Evolutionary conservation across 768 basidiomycete species (phyloP).

Genomic region (Trametes gibbosa): DNA sequence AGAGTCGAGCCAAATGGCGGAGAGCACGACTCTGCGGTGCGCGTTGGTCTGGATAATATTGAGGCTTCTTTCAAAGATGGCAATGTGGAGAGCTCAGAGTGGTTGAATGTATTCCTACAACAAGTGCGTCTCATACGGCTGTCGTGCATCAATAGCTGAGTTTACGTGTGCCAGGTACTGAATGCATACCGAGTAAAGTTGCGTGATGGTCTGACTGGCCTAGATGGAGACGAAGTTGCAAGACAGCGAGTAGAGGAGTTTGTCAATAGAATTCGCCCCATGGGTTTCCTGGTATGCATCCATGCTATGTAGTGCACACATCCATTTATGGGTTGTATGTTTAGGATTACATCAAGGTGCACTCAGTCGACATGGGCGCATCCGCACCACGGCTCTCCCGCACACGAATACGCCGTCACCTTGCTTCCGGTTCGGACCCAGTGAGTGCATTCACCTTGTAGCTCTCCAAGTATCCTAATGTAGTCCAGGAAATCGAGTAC

Average conservation of each 20-base stretch:
- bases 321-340: background rate
- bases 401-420: constrained; percentile 47
- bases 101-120: constrained; percentile 84
- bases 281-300: constrained; percentile 58
- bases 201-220: constrained; percentile 62
- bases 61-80: constrained; percentile 11
- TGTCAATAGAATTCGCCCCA: constrained; percentile 74
- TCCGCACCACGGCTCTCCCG: constrained; percentile 77
- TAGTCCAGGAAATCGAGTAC: constrained; percentile 71
- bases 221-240: constrained; percentile 81
- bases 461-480: constrained; percentile 14
- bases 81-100: constrained; percentile 75
- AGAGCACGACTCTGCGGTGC: background rate
- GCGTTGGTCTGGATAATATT: background rate
- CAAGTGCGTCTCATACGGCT: constrained; percentile 48
- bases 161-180: constrained; percentile 45
- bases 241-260: constrained; percentile 76
- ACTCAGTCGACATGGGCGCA: constrained; percentile 78
- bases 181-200: constrained; percentile 77
- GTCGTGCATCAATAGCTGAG: background rate
- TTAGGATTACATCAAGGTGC: constrained; percentile 84
- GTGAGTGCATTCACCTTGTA: constrained; percentile 14
- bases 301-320: background rate
- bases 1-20: constrained; percentile 46
- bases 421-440: constrained; percentile 16